These are phyloP conservation scores for Saccharomycopsis javanensis DNA, from an alignment of 805 yeast species.

Conservation along the genomic window DNA sequence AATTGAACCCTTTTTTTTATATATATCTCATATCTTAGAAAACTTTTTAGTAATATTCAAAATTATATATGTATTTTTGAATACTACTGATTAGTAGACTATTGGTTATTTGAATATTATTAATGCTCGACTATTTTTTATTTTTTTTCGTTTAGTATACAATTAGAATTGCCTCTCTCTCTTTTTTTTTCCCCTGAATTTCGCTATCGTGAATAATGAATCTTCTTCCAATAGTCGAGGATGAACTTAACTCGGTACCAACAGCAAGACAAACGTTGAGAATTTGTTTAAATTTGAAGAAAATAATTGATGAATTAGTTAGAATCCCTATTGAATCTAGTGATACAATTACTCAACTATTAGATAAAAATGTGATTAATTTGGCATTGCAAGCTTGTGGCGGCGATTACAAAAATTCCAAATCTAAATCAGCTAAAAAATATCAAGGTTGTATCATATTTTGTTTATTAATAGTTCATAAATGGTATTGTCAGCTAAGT, in stretches of 20 bases:
- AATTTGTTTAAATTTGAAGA: constrained; percentile 64
- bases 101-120: too few relatives aligned
- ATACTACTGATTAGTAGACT: too few relatives aligned
- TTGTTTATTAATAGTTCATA: constrained; percentile 62
- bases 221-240: constrained; percentile 6
- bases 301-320: constrained; percentile 52
- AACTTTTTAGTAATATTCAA: too few relatives aligned
- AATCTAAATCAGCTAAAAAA: constrained; percentile 45
- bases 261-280: constrained; percentile 58
- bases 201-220: background rate
- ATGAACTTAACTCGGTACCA: constrained; percentile 30
- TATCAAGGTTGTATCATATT: constrained; percentile 63
- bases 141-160: too few relatives aligned
- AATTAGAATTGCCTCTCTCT: too few relatives aligned
- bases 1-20: too few relatives aligned
- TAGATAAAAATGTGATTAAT: constrained; percentile 48
- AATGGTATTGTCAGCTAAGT: constrained; percentile 63
- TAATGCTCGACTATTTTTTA: too few relatives aligned
- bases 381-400: constrained; percentile 71
- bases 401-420: constrained; percentile 53
- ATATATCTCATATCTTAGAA: too few relatives aligned
- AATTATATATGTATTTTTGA: too few relatives aligned
- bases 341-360: constrained; percentile 26
- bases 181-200: background rate
- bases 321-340: constrained; percentile 54